These are phyloP conservation scores for Penicillium lagena DNA, from an alignment of 495 filamentous ascomycete species.

Conservation along the genomic window DNA sequence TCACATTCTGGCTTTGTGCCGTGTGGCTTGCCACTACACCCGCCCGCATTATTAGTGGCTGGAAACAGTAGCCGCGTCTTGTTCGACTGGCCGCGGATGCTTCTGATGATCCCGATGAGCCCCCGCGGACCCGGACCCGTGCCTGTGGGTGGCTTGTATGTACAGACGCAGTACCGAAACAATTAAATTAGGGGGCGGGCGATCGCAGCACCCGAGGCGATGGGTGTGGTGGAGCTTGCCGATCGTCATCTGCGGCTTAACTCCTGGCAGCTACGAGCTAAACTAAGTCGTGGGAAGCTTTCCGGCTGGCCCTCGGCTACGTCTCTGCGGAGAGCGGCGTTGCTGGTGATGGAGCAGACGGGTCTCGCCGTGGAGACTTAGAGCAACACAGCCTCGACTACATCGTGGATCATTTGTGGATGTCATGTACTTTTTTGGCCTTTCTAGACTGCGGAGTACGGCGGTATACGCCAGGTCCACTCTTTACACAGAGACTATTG, in stretches of 20 bases:
- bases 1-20: too few relatives aligned
- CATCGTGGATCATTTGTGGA: conserved; percentile 13
- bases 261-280: conserved; percentile 5
- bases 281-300: not conserved
- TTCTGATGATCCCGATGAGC: too few relatives aligned
- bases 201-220: conserved; percentile 9
- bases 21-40: too few relatives aligned
- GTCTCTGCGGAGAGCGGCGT: not conserved
- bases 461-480: conserved; percentile 10
- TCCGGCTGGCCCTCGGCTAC: not conserved
- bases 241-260: conserved; percentile 12
- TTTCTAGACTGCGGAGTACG: conserved; percentile 5
- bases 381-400: not conserved
- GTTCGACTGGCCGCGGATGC: too few relatives aligned
- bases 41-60: too few relatives aligned
- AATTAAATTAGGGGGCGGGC: conserved; percentile 14
- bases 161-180: not conserved
- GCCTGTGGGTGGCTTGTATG: too few relatives aligned
- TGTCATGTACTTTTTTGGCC: conserved; percentile 5
- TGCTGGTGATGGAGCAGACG: conserved; percentile 1
- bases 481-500: too few relatives aligned
- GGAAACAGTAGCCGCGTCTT: too few relatives aligned
- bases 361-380: conserved; percentile 3
- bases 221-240: conserved; percentile 12
- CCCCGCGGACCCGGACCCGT: too few relatives aligned